Evolutionary conservation across 768 basidiomycete species (phyloP), one percentile per base, ranked within the genome.

Genomic region (Leccinellum albellum): DNA sequence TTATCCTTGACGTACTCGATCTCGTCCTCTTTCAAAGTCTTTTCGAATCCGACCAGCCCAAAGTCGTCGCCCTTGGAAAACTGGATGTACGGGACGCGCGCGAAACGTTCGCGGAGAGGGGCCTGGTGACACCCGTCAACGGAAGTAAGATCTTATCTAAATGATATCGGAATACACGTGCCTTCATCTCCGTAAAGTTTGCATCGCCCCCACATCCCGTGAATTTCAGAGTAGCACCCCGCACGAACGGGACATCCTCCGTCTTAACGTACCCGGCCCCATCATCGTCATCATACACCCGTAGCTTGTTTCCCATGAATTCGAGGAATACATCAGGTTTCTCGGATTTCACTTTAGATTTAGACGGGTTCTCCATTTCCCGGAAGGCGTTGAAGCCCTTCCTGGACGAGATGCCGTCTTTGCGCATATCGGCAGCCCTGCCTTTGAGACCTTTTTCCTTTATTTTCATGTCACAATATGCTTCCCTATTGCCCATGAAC

Each of bases 381-480:
- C 78, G 78, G 77, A 94, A 94, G 15, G 91, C 91, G 65, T 93
- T 87, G 74, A 94, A 94, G 12, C 86, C 86, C 12, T 74, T 74
- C 20, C 73, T 73, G 40, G 75, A 75, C 5, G 79, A 73, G 51
- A 86, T 80, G 47, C 70, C 68, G 44, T 87, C 83, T 58, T 80
- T 82, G 60, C 84, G 81, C 60, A 82, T 73, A 45, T 76, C 76
- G 14, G 88, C 87, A 15, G 83, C 81, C 63, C 84, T 89, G 26
- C 88, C 89, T 1, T 80, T 84, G 46, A 97, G 80, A 10, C 92
- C 93, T 73, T 97, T 94, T 74, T 96, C 91, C 71, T 91, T 88
- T 73, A 94, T 89, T 75, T 97, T 98, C 94, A 94, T 94, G 62
- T 92, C 85, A 64, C 93, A 93, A 71, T 97, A 97, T 8, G 78